Base-by-base conservation (phyloP, 2,329 filamentous ascomycete species). In the Cladophialophora immunda region DNA sequence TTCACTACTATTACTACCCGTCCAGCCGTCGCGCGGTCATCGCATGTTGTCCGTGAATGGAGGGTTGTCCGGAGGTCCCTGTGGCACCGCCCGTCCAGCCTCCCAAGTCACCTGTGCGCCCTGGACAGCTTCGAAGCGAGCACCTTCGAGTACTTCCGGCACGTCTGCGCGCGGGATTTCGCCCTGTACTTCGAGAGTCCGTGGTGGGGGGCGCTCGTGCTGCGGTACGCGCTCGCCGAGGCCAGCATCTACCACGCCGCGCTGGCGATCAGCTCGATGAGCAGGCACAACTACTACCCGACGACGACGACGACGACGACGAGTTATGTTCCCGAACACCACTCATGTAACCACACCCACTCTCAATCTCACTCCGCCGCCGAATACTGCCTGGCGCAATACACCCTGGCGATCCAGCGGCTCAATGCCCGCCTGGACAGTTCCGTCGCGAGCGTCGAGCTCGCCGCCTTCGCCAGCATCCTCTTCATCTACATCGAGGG, bases 401-500 rank as follows among this genome's bases (percentile, higher is more conserved):
- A 41, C 36, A 17, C 4, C 3, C 36, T 41, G 38, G 38, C 38
- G 17, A 41, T 41, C 15, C 38, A 11, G 38, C 38, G 17, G 3
- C 38, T 41, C 38, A 41, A 41, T 11, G 38, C 38, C 4, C 38
- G 38, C 5, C 38, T 41, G 17, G 15, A 41, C 4, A 1, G 38
- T 5, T 41, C 15, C 2, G n/a, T 41, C 38, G 38, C 15, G n/a
- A 41, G 38, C 38, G 17, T 41, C 38, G 15, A 41, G 8, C 38
- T 41, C 17, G 38, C 38, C n/a, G 38, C 38, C 38, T 41, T 41
- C n/a, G 38, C 38, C 38, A 41, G 38, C 15, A 41, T 41, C 38
- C 38, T 41, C 17, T 41, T 41, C 38, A 19, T 41, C 38, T 41
- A 41, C 38, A 41, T 41, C 38, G 38, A 41, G n/a, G 38, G 38